Base-by-base conservation (phyloP, 1,284 basidiomycete species). In the Athelia sp. region DNA sequence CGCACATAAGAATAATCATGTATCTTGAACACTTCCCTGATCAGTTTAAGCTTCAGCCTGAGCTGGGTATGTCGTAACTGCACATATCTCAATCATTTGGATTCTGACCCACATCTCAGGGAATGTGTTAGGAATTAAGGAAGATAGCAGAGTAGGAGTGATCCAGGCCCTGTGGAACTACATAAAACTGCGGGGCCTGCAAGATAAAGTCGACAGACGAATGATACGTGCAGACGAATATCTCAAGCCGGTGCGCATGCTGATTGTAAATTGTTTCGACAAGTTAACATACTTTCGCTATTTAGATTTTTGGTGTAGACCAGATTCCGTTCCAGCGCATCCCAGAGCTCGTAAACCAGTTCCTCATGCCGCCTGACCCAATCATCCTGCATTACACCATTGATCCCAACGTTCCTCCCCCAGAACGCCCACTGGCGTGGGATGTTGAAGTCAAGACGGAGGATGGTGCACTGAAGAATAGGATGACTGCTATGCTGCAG, bases 381-480 rank as follows among this genome's bases (percentile, higher is more conserved):
- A 75, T 97, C 52, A 70, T 93, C 17, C 70, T 98, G n/a, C 82
- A 90, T 58, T 94, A 96, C 63, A 79, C 73, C 2, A 64, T 90
- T 47, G 80, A 86, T 51, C 87, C 83, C 0, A 62, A 70, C 11
- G 55, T 71, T 15, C 74, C 73, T 23, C 78, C 84, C 0, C 75
- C 82, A 2, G 84, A 87, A 42, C 73, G 81, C 32, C 81, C 83
- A 2, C 68, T 75, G 55, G 91, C 85, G 0, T 98, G 84, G 75
- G 95, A 98, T 62, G 81, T 96, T 19, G 91, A 96, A 50, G 70
- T 98, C 18, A 94, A 93, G 62, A 79, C 90, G 62, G 95, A 98
- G 60, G 95, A 98, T 62, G 74, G 81, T 11, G 67, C 68, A 0
- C 66, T 90, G 51, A 94, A 93, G 66, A 77, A 72, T 49, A 82